Evolutionary conservation across 2,329 filamentous ascomycete species (phyloP).

Genomic region (Coniochaeta sp.): DNA sequence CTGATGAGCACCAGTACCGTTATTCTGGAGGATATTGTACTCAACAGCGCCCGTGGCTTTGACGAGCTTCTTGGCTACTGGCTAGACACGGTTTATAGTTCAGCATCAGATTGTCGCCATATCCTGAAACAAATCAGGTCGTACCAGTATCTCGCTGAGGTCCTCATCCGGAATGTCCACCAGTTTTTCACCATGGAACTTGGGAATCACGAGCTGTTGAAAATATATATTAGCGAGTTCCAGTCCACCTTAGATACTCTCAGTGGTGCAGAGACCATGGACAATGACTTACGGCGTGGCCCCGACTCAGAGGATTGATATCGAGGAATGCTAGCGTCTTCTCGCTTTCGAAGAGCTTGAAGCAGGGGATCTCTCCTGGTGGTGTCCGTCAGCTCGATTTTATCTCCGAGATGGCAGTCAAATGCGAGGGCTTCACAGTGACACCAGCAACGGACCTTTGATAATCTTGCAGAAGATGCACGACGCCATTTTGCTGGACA

Average conservation of each 20-base stretch:
- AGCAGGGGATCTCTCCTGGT: constrained; percentile 84
- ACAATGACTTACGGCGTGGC: constrained; percentile 66
- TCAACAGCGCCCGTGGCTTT: constrained; percentile 66
- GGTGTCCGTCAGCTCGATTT: not conserved
- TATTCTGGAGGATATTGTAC: constrained; percentile 97
- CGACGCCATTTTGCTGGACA: constrained; percentile 44
- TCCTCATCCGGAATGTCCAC: constrained; percentile 88
- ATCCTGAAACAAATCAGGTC: constrained; percentile 12
- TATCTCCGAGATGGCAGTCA: not conserved
- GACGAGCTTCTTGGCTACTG: constrained; percentile 82
- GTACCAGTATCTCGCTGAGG: constrained; percentile 71
- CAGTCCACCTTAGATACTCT: not conserved
- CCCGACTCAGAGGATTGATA: constrained; percentile 80
- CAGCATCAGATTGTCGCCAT: not conserved
- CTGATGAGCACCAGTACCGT: constrained; percentile 86
- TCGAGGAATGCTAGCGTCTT: constrained; percentile 95
- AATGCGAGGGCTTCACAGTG: not conserved
- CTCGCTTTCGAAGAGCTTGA: constrained; percentile 93
- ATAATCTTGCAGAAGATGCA: constrained; percentile 99
- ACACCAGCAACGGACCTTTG: constrained; percentile 56
- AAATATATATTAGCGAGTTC: not conserved
- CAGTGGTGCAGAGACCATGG: not conserved
- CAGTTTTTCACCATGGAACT: constrained; percentile 87
- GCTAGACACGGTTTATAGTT: constrained; percentile 30
- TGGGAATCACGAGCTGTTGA: constrained; percentile 84